Conservation (phyloP, 2,329 filamentous ascomycete genomes). For the Botrytis sinoallii region DNA sequence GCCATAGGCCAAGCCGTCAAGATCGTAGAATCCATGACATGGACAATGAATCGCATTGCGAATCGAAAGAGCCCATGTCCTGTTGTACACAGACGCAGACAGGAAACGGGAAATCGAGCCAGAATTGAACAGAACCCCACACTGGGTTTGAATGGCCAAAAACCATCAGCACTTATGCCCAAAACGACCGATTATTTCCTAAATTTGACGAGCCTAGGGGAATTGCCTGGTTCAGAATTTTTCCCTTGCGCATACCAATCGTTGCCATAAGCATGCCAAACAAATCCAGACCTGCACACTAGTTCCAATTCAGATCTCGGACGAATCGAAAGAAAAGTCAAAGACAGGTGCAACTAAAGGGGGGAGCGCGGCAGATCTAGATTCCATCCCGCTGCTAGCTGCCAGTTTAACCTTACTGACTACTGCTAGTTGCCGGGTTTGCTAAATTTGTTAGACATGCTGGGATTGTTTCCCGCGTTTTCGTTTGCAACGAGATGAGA, state of each 20-base stretch:
- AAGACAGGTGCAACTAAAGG: not conserved
- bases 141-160: not conserved
- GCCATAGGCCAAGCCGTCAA: not conserved
- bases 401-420: not conserved
- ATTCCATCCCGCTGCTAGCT: not conserved
- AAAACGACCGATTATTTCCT: not conserved
- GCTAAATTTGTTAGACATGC: not conserved
- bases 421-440: not conserved
- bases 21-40: not conserved
- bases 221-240: not conserved
- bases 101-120: not conserved
- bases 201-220: not conserved
- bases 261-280: not conserved
- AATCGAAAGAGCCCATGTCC: not conserved
- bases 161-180: not conserved
- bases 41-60: not conserved
- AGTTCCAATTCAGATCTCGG: not conserved
- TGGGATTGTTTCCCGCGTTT: not conserved
- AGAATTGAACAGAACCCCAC: not conserved
- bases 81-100: not conserved
- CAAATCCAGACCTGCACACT: not conserved
- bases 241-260: not conserved
- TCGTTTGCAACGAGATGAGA: constrained; percentile 1
- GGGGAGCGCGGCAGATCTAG: not conserved
- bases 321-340: not conserved